Conservation (phyloP, 164 flowering plant genomes). For the Berberis vulgaris region DNA sequence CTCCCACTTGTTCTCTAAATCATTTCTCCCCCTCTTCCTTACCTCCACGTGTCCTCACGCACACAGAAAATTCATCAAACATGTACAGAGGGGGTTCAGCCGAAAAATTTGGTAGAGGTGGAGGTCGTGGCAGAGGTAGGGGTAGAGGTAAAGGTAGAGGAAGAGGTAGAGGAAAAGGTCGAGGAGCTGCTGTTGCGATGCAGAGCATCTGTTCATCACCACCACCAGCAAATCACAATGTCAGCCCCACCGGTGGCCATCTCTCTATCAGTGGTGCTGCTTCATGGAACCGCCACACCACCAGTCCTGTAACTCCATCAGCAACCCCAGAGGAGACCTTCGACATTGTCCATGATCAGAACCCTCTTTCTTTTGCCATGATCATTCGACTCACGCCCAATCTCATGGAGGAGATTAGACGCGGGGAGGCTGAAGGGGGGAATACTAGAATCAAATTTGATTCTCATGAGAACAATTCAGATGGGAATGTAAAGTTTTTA, state of each 20-base stretch:
- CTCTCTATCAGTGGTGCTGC: constrained; percentile 25
- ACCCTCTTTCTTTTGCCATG: constrained; percentile 61
- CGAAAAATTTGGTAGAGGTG: constrained; percentile 47
- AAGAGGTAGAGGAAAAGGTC: constrained; percentile 17
- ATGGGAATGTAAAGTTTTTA: constrained; percentile 55
- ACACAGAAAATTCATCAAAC: neutral
- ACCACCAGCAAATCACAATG: constrained; percentile 8
- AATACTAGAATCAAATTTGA: constrained; percentile 73
- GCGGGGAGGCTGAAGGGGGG: constrained; percentile 64
- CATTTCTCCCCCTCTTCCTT: neutral
- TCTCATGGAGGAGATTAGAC: constrained; percentile 84
- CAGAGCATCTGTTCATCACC: too few species aligned
- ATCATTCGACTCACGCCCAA: constrained; percentile 74
- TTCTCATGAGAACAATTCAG: constrained; percentile 37
- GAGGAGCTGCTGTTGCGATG: constrained; percentile 4
- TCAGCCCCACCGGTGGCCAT: constrained; percentile 47
- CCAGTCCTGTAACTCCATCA: constrained; percentile 9
- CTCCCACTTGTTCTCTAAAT: neutral
- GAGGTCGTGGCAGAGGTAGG: constrained; percentile 19
- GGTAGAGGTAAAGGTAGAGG: too few species aligned
- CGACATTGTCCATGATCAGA: constrained; percentile 46
- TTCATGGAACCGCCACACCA: constrained; percentile 21
- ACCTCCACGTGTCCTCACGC: neutral
- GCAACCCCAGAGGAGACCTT: constrained; percentile 50
- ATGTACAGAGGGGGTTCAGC: constrained; percentile 60